These are phyloP conservation scores for Dictyostelium intermedium DNA, from an alignment of 78 protist species.

Conservation along the genomic window DNA sequence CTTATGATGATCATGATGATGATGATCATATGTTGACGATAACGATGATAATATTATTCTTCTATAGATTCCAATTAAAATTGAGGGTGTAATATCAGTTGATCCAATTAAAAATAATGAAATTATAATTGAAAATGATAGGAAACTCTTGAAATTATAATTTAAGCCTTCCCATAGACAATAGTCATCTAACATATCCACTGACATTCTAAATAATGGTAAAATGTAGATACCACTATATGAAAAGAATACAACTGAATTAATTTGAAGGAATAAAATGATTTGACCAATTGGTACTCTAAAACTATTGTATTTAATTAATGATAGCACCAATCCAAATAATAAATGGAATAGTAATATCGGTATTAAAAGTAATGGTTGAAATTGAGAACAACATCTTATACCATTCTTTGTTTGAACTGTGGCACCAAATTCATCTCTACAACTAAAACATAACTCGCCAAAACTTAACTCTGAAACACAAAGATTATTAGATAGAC, in stretches of 20 bases:
- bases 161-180: background rate
- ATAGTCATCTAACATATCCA: background rate
- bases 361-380: background rate
- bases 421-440: background rate
- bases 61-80: background rate
- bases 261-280: background rate
- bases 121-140: background rate
- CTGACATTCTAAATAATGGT: background rate
- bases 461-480: background rate
- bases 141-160: background rate
- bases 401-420: background rate
- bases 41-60: too few species aligned
- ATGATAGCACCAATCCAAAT: background rate
- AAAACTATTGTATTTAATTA: background rate
- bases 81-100: background rate
- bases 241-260: constrained; percentile 5
- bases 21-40: background rate
- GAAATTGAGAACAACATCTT: background rate
- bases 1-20: too few species aligned
- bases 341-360: background rate
- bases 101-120: background rate
- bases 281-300: background rate
- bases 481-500: background rate
- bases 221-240: background rate
- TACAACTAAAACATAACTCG: background rate